phyloP scores from a whole-genome alignment of 2,329 filamentous ascomycete species.

The Cladosporium cucumerinum region DNA sequence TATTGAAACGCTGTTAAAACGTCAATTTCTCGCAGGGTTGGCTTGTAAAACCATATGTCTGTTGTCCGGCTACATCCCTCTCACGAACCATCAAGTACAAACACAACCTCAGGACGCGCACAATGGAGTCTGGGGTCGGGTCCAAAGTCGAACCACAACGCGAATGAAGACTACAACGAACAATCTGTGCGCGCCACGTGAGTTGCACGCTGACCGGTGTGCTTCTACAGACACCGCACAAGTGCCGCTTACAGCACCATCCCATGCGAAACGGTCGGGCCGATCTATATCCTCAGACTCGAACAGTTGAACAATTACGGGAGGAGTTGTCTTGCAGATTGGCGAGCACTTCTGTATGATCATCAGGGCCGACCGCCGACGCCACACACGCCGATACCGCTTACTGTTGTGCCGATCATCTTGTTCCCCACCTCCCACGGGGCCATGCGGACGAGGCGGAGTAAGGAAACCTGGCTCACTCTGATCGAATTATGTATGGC shows the following conservation, averaged over 20 bases:
- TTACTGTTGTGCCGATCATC: constrained; percentile 4
- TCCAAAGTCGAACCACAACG: not conserved
- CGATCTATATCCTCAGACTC: not conserved
- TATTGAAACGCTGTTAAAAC: not conserved
- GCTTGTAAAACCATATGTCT: no score
- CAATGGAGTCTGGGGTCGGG: not conserved
- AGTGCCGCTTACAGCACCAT: not conserved
- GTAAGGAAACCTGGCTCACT: not conserved
- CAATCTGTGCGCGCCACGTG: not conserved
- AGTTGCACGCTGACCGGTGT: constrained; percentile 1
- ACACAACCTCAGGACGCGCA: not conserved
- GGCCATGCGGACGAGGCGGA: not conserved
- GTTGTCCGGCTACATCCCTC: not conserved
- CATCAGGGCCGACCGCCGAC: not conserved
- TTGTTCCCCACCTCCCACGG: not conserved
- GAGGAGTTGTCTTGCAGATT: constrained; percentile 7
- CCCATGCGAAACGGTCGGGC: not conserved
- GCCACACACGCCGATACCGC: constrained; percentile 5
- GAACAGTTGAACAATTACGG: not conserved
- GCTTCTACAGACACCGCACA: not conserved
- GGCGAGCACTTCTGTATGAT: constrained; percentile 1
- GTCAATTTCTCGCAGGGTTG: no score
- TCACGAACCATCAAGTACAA: not conserved
- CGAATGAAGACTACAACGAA: not conserved
- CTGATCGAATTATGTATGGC: not conserved